Conservation (phyloP, 2,329 filamentous ascomycete species). For the Colletotrichum orchidophilum region DNA sequence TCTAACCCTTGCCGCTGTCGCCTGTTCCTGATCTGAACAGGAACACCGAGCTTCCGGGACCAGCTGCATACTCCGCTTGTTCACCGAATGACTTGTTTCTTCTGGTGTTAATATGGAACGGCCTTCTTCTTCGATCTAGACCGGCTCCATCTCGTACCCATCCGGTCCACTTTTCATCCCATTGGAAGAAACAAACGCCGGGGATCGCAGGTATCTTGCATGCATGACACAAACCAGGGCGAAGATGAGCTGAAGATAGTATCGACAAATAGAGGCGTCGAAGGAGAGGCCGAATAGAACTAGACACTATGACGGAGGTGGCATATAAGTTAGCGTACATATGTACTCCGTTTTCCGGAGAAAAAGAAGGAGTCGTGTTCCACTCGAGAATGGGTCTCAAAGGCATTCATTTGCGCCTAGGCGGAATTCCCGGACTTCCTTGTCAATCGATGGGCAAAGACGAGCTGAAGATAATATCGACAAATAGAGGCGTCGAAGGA, state of each 20-base stretch:
- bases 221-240: slow-evolving; percentile 16
- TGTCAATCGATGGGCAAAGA: slow-evolving; percentile 10
- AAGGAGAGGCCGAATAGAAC: slow-evolving; percentile 12
- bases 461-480: slow-evolving; percentile 2
- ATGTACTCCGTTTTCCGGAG: background rate
- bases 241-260: slow-evolving; percentile 10
- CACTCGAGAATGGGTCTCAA: background rate
- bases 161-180: slow-evolving; percentile 18
- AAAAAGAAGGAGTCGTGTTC: slow-evolving; percentile 4
- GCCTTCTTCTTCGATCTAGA: background rate
- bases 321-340: background rate
- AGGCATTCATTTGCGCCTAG: background rate
- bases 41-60: background rate
- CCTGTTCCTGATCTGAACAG: slow-evolving; percentile 2
- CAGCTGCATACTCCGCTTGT: background rate
- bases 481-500: slow-evolving; percentile 6
- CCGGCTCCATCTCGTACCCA: slow-evolving; percentile 6
- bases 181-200: slow-evolving; percentile 3
- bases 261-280: slow-evolving; percentile 1
- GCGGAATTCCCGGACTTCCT: slow-evolving; percentile 7
- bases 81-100: slow-evolving; percentile 15
- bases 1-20: background rate
- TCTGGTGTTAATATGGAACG: background rate
- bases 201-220: slow-evolving; percentile 16
- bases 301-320: background rate